Percentiles rank a stretch among this genome's conserved stretches.
phyloP scores from a whole-genome alignment of 1,284 basidiomycete species.

The Microbotryomycetes sp. region DNA sequence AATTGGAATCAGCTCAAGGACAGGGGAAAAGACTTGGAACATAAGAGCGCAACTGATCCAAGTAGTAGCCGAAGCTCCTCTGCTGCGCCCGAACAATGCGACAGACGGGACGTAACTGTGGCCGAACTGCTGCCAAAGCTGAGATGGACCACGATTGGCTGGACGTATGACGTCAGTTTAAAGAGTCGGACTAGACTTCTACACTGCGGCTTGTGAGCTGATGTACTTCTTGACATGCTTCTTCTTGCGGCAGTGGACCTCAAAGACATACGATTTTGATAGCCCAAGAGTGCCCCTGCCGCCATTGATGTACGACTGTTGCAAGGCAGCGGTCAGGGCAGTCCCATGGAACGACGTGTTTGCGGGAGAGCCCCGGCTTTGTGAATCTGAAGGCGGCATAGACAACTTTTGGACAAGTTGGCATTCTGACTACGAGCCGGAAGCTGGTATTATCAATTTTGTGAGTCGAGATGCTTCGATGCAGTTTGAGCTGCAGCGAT shows the following conservation, averaged over 20 bases:
- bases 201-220: neutral
- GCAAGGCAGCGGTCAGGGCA: slow-evolving; percentile 54
- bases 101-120: slow-evolving; percentile 8
- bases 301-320: slow-evolving; percentile 52
- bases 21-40: neutral
- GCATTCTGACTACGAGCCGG: slow-evolving; percentile 44
- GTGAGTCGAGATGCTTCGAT: slow-evolving; percentile 43
- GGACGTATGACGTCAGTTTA: slow-evolving; percentile 58
- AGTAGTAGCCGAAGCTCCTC: neutral
- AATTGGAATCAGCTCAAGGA: slow-evolving; percentile 1
- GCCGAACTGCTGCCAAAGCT: slow-evolving; percentile 43
- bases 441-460: slow-evolving; percentile 89
- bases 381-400: slow-evolving; percentile 15
- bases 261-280: slow-evolving; percentile 81
- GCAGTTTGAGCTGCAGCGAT: neutral
- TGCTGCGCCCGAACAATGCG: slow-evolving; percentile 16
- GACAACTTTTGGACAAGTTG: slow-evolving; percentile 15
- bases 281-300: slow-evolving; percentile 60
- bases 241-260: slow-evolving; percentile 59
- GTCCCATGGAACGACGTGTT: slow-evolving; percentile 68
- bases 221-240: too few relatives aligned
- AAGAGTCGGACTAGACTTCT: too few relatives aligned
- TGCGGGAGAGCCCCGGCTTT: too few relatives aligned
- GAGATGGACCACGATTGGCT: slow-evolving; percentile 88
- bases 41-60: neutral